A percentile compares a stretch with the other conserved stretches of the same genome.
These are phyloP conservation scores for Dicorynia guianensis DNA, from an alignment of 306 rosid species.

Conservation along the genomic window DNA sequence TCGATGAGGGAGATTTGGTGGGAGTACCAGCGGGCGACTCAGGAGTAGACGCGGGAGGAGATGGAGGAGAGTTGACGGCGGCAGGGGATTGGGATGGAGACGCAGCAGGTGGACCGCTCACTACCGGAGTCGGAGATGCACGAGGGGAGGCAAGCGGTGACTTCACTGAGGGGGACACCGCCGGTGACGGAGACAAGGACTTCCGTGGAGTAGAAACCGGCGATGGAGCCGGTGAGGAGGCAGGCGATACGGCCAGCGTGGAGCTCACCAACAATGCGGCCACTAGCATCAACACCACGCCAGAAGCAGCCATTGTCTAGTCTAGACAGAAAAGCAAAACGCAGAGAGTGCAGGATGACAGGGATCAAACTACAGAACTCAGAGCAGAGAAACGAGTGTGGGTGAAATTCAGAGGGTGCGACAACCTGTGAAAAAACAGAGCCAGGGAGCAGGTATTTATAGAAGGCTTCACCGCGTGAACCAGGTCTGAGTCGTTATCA, in stretches of 20 bases:
- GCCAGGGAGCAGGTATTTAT: constrained; percentile 38
- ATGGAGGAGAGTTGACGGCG: constrained; percentile 48
- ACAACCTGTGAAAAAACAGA: neutral
- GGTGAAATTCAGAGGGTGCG: neutral
- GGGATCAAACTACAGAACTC: neutral
- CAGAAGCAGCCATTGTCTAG: constrained; percentile 55
- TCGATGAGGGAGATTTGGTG: constrained; percentile 44
- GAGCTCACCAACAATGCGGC: constrained; percentile 47
- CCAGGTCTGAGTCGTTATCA: neutral
- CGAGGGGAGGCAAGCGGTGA: constrained; percentile 43
- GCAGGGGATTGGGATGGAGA: constrained; percentile 22
- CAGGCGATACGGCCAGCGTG: constrained; percentile 55
- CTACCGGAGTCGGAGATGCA: neutral
- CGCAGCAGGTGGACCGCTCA: constrained; percentile 35
- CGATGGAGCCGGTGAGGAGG: constrained; percentile 46
- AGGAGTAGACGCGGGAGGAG: constrained; percentile 42
- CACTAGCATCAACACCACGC: constrained; percentile 39
- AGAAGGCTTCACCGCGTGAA: constrained; percentile 26
- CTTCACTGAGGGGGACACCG: constrained; percentile 27
- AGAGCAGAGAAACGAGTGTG: neutral
- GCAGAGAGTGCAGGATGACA: neutral
- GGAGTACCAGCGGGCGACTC: constrained; percentile 35
- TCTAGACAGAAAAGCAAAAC: neutral
- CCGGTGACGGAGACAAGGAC: constrained; percentile 29
- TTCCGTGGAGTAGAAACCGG: constrained; percentile 17